Evolutionary conservation across 306 rosid genomes (phyloP).

Genomic region (Geum urbanum): DNA sequence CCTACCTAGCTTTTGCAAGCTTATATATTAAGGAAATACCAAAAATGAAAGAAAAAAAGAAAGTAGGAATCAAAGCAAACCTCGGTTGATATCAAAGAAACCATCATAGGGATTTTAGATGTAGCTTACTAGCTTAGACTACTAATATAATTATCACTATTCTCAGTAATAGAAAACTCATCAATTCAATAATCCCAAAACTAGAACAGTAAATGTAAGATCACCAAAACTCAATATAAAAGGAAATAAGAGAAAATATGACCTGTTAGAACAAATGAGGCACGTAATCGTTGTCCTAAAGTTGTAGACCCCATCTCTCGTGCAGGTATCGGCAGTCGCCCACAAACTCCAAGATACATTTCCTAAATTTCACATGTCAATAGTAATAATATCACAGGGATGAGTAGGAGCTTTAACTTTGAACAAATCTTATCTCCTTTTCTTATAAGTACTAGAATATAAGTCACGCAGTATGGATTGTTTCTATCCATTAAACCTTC

Average conservation of each 20-base stretch:
- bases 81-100: background rate
- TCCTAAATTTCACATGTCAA: conserved; percentile 4
- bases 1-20: no score
- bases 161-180: no score
- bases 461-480: background rate
- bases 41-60: background rate
- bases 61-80: background rate
- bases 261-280: no score
- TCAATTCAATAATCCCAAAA: background rate
- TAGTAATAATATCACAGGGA: background rate
- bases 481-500: conserved; percentile 11
- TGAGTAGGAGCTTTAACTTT: background rate
- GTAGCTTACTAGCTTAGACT: background rate
- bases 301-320: no score
- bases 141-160: no score
- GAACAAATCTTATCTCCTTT: no score
- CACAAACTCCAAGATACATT: background rate
- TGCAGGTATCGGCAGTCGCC: no score
- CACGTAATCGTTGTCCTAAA: no score
- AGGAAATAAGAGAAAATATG: no score
- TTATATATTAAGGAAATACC: no score
- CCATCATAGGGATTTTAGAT: background rate
- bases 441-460: background rate
- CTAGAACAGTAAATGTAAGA: background rate
- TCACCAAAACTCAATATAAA: no score